Base-by-base conservation (phyloP, 2,329 filamentous ascomycete species). In the Exophiala dermatitidis region DNA sequence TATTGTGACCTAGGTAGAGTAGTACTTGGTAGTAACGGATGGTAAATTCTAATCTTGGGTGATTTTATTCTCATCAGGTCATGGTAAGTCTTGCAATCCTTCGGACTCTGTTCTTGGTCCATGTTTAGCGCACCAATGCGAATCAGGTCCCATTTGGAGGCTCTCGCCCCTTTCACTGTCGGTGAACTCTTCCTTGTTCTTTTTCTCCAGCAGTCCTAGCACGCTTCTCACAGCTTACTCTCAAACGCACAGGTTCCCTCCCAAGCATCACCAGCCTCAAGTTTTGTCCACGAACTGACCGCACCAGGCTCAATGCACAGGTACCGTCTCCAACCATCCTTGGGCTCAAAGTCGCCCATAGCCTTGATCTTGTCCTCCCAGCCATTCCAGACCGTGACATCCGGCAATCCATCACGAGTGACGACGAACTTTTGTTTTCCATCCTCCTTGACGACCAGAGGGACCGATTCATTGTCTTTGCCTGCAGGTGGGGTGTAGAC, bases 351-450 rank as follows among this genome's bases (percentile, higher is more conserved):
- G 70, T 98, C 93, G 48, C 76, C 83, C 73, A 95, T 95, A 3
- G 78, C 78, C 63, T 83, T 81, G 1, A 88, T 83, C 75, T 94
- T 95, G 59, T 90, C 88, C 38, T 79, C 77, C 90, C 91, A 96
- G 1, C 93, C 93, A 72, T 98, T 98, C 93, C 93, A 98, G 31
- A 97, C 86, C 1, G 96, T 91, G 10, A 93, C 84, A 62, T 97
- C 88, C 58, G 81, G 80, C 61, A 98, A 78, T 61, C 89, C 90
- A 71, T 96, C 89, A 57, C 93, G 82, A 38, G 85, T 81, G 51
- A 97, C 77, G 55, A 83, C 82, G 73, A 86, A 90, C 47, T 79
- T 74, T 9, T 83, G 76, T 65, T 79, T 78, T 56, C 81, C 84
- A 46, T 72, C 78, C 64, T 87, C 82, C 10, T 75, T 67, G 45